Percentiles rank a stretch among this genome's conserved stretches.
These are phyloP conservation scores for Cercospora brassicicola DNA, from an alignment of 2,329 filamentous ascomycete genomes.

Conservation along the genomic window DNA sequence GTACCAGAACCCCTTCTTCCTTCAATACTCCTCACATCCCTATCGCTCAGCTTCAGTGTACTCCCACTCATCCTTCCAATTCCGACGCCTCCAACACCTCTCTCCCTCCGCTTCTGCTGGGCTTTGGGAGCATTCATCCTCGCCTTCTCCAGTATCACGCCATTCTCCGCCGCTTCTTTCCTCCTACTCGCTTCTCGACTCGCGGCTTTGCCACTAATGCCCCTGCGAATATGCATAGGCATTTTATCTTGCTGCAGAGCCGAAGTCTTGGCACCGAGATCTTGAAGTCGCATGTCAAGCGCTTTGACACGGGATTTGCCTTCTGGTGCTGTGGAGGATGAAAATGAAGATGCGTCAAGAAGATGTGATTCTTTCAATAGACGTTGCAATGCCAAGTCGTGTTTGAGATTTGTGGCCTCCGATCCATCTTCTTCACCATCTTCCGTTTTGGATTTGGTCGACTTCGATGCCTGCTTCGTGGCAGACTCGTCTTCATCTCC, in stretches of 20 bases:
- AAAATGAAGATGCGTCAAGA: constrained; percentile 60
- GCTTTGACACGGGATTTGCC: constrained; percentile 79
- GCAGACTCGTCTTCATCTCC: constrained; percentile 9
- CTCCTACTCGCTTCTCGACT: constrained; percentile 69
- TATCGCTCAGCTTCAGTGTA: constrained; percentile 73
- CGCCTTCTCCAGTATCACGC: constrained; percentile 75
- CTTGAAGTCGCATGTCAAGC: constrained; percentile 77
- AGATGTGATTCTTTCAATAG: constrained; percentile 91
- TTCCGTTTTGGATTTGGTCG: constrained; percentile 16
- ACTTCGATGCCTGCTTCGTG: constrained; percentile 31
- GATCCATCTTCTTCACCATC: constrained; percentile 52
- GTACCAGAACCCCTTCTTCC: constrained; percentile 40
- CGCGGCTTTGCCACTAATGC: constrained; percentile 70
- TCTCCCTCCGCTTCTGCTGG: constrained; percentile 49
- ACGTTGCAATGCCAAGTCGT: constrained; percentile 88
- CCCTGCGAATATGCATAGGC: constrained; percentile 82
- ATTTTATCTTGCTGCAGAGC: constrained; percentile 79
- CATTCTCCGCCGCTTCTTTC: constrained; percentile 81
- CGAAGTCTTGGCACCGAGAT: constrained; percentile 74
- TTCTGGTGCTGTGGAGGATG: constrained; percentile 49
- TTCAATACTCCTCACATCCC: constrained; percentile 72
- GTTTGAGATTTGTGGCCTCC: constrained; percentile 71
- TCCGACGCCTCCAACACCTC: constrained; percentile 70
- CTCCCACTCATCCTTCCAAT: constrained; percentile 80
- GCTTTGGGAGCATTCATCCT: constrained; percentile 45